phyloP scores from a whole-genome alignment of 192 early-diverging fungal species.

The Coemansia biformis region DNA sequence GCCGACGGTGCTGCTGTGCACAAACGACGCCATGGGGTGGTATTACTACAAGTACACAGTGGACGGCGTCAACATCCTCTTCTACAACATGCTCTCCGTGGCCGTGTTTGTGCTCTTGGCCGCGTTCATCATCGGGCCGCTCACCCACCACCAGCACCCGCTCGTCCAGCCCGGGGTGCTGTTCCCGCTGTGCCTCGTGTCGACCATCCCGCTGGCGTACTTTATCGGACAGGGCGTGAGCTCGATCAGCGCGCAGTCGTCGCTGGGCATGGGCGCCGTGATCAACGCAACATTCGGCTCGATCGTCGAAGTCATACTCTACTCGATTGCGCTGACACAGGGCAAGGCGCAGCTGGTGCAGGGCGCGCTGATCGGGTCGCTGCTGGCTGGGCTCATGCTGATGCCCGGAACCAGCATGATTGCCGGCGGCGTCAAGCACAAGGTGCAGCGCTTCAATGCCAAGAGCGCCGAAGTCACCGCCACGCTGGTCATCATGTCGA shows the following conservation, averaged over 20 bases:
- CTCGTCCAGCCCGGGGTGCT: slow-evolving; percentile 62
- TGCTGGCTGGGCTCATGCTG: slow-evolving; percentile 80
- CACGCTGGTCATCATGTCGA: slow-evolving; percentile 90
- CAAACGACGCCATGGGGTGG: slow-evolving; percentile 80
- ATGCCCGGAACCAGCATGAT: slow-evolving; percentile 95
- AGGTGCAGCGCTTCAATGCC: slow-evolving; percentile 92
- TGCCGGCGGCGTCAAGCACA: slow-evolving; percentile 79
- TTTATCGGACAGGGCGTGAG: slow-evolving; percentile 96
- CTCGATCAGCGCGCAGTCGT: slow-evolving; percentile 93
- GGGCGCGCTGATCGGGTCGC: slow-evolving; percentile 87
- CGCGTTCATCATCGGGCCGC: slow-evolving; percentile 62
- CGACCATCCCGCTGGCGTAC: slow-evolving; percentile 87
- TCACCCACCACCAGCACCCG: slow-evolving; percentile 50
- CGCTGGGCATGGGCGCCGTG: slow-evolving; percentile 86
- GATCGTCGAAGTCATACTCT: slow-evolving; percentile 94
- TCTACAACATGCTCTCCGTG: slow-evolving; percentile 85
- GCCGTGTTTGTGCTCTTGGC: slow-evolving; percentile 80
- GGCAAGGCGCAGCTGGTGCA: slow-evolving; percentile 84
- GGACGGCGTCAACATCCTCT: slow-evolving; percentile 94
- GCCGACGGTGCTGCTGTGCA: slow-evolving; percentile 72
- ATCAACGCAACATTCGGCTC: slow-evolving; percentile 97
- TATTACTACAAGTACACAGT: slow-evolving; percentile 96
- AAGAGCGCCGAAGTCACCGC: slow-evolving; percentile 93
- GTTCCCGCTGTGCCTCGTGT: slow-evolving; percentile 64
- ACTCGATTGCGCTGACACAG: slow-evolving; percentile 79